Evolutionary conservation across 1,139 yeast species (phyloP), one percentile per base, ranked within the genome.

Genomic region (Kazachstania sp.): DNA sequence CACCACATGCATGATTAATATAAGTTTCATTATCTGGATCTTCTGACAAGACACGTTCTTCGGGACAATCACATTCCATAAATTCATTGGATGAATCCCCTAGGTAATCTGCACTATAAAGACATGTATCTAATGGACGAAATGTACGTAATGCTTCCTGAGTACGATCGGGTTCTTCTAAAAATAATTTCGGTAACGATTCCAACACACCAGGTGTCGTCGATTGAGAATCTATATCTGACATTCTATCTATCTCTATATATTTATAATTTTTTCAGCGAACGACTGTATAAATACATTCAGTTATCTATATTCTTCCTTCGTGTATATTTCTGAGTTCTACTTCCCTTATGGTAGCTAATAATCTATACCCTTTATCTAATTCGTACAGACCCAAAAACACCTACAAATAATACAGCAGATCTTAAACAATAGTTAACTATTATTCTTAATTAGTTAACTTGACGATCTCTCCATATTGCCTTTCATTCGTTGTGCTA

Each of bases 1-100:
- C 87, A 30, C 81, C 86, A 73, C 98, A 92, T 3, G 97, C 95
- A 35, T 63, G 56, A 61, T 87, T 87, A 37, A 56, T 37, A 13
- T 6, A 8, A 15, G 41, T 52, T 3, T 69, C 71, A 8, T 64
- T 61, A 37, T 51, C 52, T 37, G 56, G 57, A 11, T 20, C 43
- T 4, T 16, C 34, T n/a, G 26, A 28, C 8, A 38, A n/a, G n/a
- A 16, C 18, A 12, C 26, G 32, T 13, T 68, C 66, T 46, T 66
- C 70, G 23, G 43, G 49, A 71, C 98, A 92, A 59, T 88, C 97
- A 72, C 98, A 92, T 18, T 92, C 79, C 94, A 92, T 87, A 57
- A 75, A 76, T 57, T 84, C 72, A 52, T 75, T 77, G 59, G 79
- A 83, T 3, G 88, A 75, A 43, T 73, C 69, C 2, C 95, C 96